These are phyloP conservation scores for Starmerella potacharoeniae DNA, from an alignment of 805 yeast species.

Conservation along the genomic window DNA sequence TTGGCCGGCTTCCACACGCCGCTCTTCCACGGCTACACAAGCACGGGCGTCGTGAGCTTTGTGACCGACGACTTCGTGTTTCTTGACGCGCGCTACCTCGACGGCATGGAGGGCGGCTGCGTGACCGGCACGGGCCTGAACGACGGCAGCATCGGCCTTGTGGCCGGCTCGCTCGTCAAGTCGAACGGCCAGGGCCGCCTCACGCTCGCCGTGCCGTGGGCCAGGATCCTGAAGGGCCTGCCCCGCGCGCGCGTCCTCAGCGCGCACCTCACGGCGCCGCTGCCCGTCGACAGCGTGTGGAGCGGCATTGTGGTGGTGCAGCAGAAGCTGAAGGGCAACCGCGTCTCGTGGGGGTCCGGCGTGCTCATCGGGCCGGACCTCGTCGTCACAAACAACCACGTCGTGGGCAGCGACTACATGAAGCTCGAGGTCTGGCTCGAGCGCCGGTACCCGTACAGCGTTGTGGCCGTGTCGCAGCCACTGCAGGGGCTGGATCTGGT, in stretches of 20 bases:
- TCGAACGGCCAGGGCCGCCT: constrained; percentile 27
- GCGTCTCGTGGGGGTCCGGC: constrained; percentile 31
- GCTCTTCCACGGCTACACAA: constrained; percentile 25
- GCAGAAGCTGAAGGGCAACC: constrained; percentile 16
- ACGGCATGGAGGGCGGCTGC: constrained; percentile 31
- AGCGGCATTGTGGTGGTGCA: constrained; percentile 19
- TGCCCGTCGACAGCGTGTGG: neutral
- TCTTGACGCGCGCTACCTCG: constrained; percentile 27
- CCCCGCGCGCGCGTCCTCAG: neutral
- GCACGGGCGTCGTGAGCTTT: constrained; percentile 25
- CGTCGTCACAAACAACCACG: constrained; percentile 30
- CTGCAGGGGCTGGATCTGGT: constrained; percentile 27
- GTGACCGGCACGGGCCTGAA: constrained; percentile 9
- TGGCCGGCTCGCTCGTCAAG: constrained; percentile 25
- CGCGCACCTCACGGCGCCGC: neutral
- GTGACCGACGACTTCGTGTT: constrained; percentile 16
- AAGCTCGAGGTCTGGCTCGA: constrained; percentile 11
- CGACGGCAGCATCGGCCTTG: constrained; percentile 23
- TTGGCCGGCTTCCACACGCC: constrained; percentile 29
- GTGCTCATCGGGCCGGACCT: constrained; percentile 24
- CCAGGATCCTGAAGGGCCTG: constrained; percentile 8
- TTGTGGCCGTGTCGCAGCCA: constrained; percentile 21
- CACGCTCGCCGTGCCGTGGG: constrained; percentile 26
- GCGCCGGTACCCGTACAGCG: constrained; percentile 7
- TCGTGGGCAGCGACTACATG: constrained; percentile 20